Evolutionary conservation across 495 filamentous ascomycete species (phyloP).

Genomic region (Zalerion maritima): DNA sequence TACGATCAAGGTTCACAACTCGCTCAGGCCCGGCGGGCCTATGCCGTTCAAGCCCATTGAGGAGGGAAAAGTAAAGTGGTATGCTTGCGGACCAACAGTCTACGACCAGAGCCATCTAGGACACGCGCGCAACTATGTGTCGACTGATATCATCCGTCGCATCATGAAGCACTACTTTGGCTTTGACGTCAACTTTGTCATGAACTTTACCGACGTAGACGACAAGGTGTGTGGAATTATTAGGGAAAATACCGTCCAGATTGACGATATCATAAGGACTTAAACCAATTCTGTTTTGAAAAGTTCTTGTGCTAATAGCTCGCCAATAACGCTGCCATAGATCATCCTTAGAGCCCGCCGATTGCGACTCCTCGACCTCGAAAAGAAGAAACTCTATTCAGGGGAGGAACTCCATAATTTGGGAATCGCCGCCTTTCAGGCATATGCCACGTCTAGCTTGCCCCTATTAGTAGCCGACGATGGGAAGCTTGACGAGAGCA

Average conservation of each 20-base stretch:
- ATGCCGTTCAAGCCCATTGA: conserved; percentile 65
- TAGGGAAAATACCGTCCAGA: too few species aligned
- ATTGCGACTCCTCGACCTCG: conserved; percentile 54
- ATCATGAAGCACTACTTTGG: conserved; percentile 78
- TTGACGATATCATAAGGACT: too few species aligned
- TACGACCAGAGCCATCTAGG: conserved; percentile 87
- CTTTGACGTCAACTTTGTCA: conserved; percentile 78
- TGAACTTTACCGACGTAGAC: conserved; percentile 90
- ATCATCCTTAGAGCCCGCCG: conserved; percentile 76
- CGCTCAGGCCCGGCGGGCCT: conserved; percentile 53
- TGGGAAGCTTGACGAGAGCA: conserved; percentile 27
- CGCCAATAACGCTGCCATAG: conserved; percentile 21
- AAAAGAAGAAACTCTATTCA: conserved; percentile 29
- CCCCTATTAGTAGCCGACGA: conserved; percentile 36
- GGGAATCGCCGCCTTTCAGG: conserved; percentile 48
- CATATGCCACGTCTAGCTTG: conserved; percentile 69
- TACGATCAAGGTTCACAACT: conserved; percentile 58
- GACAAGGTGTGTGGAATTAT: conserved; percentile 47
- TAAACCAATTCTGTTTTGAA: too few species aligned
- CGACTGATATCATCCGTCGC: conserved; percentile 79
- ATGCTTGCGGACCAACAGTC: conserved; percentile 83
- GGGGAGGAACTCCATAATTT: conserved; percentile 32
- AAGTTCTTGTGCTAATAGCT: too few species aligned
- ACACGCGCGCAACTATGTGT: conserved; percentile 88
- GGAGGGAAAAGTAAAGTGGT: conserved; percentile 67